phyloP scores from a whole-genome alignment of 257 asterid genomes.

The Nicotiana undulata region DNA sequence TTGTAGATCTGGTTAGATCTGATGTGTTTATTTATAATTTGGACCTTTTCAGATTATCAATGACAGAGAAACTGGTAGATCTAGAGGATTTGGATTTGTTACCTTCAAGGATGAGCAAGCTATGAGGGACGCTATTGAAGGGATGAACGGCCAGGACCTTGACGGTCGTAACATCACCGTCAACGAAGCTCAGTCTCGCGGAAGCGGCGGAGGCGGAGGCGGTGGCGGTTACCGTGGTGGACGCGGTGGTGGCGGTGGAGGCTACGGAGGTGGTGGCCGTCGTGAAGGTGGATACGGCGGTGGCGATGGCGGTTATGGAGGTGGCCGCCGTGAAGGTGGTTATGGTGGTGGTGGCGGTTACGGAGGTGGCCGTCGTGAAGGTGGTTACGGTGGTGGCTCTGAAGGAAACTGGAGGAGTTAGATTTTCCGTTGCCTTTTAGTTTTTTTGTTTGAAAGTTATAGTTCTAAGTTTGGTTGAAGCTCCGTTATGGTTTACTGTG shows the following conservation, averaged over 20 bases:
- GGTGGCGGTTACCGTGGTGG: constrained; percentile 17
- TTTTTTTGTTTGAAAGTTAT: neutral
- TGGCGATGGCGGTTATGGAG: neutral
- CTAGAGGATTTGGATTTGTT: constrained; percentile 92
- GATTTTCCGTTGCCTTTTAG: neutral
- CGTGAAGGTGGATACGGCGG: neutral
- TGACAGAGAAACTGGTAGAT: constrained; percentile 91
- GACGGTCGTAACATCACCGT: constrained; percentile 53
- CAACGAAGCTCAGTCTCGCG: constrained; percentile 3
- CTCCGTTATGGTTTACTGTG: neutral
- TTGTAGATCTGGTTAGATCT: neutral
- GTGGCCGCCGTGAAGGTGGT: neutral
- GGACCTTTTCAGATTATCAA: constrained; percentile 43
- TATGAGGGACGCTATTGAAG: constrained; percentile 72
- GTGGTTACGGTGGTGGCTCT: neutral
- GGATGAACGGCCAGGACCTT: constrained; percentile 75
- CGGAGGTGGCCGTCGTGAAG: neutral
- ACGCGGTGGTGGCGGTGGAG: neutral
- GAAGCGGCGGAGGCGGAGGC: constrained; percentile 31
- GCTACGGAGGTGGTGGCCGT: neutral
- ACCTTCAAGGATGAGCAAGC: constrained; percentile 70
- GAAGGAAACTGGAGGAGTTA: constrained; percentile 5
- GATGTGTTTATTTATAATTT: neutral
- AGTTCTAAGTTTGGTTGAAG: neutral
- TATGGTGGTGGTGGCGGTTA: neutral